Evolutionary conservation across 208 protist species (phyloP).

Genomic region (Leishmania amazonensis): DNA sequence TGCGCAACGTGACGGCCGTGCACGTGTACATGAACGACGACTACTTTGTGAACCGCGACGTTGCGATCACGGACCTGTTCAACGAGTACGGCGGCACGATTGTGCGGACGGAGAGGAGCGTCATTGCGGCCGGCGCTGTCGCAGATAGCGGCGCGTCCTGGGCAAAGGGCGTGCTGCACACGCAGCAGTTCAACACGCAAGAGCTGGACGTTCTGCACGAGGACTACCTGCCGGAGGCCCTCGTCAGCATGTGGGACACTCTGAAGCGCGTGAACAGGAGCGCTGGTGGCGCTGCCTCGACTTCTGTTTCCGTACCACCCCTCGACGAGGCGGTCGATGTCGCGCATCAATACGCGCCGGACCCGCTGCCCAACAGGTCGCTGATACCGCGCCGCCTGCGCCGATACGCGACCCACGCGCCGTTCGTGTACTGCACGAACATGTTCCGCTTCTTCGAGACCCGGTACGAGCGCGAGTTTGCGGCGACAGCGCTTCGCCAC

Average conservation of each 20-base stretch:
- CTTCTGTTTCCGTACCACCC: background rate
- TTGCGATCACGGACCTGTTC: slow-evolving; percentile 54
- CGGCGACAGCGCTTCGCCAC: slow-evolving; percentile 23
- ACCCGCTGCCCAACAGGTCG: background rate
- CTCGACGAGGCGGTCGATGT: background rate
- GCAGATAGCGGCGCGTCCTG: slow-evolving; percentile 9
- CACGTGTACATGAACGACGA: slow-evolving; percentile 81
- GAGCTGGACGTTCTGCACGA: slow-evolving; percentile 45
- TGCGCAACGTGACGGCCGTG: slow-evolving; percentile 52
- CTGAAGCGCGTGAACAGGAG: background rate
- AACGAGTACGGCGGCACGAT: slow-evolving; percentile 68
- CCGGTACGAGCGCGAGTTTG: slow-evolving; percentile 48
- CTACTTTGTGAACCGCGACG: slow-evolving; percentile 72
- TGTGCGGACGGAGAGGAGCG: slow-evolving; percentile 43
- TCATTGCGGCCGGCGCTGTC: background rate
- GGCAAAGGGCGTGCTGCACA: slow-evolving; percentile 41
- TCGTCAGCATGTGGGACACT: slow-evolving; percentile 17
- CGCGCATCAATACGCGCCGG: background rate
- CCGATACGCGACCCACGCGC: slow-evolving; percentile 60
- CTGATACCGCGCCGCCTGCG: slow-evolving; percentile 18
- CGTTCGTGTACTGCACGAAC: slow-evolving; percentile 68
- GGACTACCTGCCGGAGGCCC: slow-evolving; percentile 11
- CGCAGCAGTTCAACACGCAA: slow-evolving; percentile 41
- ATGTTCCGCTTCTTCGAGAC: slow-evolving; percentile 47
- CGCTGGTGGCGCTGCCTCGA: background rate